Evolutionary conservation across 83 land plant species (phyloP).

Genomic region (Diphasiastrum complanatum): DNA sequence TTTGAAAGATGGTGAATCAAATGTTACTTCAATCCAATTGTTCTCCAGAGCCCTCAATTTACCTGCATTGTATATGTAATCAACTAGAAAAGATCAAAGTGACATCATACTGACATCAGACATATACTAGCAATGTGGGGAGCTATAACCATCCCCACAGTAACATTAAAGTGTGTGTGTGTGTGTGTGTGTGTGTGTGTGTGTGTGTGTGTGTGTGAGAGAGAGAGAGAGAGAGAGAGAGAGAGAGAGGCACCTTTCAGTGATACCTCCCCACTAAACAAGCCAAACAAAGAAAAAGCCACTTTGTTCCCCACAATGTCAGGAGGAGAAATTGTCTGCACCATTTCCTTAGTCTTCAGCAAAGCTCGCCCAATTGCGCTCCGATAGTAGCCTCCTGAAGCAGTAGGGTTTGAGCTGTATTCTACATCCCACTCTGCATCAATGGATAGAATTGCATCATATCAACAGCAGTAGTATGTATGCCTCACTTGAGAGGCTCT

Average conservation of each 20-base stretch:
- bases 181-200: neutral
- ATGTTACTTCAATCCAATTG: constrained; percentile 70
- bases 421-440: constrained; percentile 81
- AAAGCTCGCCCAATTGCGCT: constrained; percentile 71
- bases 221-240: neutral
- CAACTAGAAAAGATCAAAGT: neutral
- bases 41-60: constrained; percentile 56
- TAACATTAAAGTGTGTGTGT: too few species aligned
- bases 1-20: constrained; percentile 70
- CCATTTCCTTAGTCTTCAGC: constrained; percentile 76
- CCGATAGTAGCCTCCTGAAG: constrained; percentile 89
- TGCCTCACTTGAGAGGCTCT: neutral
- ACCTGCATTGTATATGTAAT: constrained; percentile 34
- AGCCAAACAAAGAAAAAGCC: constrained; percentile 58
- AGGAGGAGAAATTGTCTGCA: constrained; percentile 67
- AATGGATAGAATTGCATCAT: neutral
- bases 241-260: constrained; percentile 52
- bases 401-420: constrained; percentile 77
- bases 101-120: neutral
- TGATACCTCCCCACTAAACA: constrained; percentile 76
- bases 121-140: constrained; percentile 10
- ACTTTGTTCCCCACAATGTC: constrained; percentile 65
- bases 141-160: too few species aligned
- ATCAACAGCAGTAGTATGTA: neutral
- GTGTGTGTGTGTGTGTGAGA: neutral